Conservation (phyloP, 1,284 basidiomycete genomes). For the Apiotrichum laibachii region DNA sequence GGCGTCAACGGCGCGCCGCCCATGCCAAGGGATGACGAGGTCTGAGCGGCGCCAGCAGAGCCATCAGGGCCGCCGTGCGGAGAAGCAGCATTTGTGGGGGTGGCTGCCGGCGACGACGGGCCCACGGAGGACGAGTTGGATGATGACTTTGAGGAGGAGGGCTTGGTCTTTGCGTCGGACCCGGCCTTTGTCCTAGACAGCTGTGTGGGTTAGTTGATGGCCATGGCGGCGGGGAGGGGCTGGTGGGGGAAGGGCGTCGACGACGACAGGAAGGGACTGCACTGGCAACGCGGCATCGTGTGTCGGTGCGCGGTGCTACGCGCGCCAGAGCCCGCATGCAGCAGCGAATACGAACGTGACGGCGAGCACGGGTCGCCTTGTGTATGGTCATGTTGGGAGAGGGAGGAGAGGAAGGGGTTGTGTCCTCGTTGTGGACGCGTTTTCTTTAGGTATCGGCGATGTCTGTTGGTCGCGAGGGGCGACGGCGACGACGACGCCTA, state of each 20-base stretch:
- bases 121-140: slow-evolving; percentile 32
- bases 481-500: too few relatives aligned
- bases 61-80: not conserved
- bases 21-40: slow-evolving; percentile 12
- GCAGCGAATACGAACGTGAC: not conserved
- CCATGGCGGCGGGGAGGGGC: not conserved
- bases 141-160: slow-evolving; percentile 52
- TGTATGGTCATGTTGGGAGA: too few relatives aligned
- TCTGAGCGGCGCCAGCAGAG: slow-evolving; percentile 3
- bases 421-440: not conserved
- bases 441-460: not conserved
- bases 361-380: slow-evolving; percentile 1
- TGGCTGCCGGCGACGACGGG: slow-evolving; percentile 23
- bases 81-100: slow-evolving; percentile 1
- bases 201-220: slow-evolving; percentile 13
- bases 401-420: too few relatives aligned
- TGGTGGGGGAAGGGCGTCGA: not conserved
- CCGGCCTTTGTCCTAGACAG: slow-evolving; percentile 44
- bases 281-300: not conserved
- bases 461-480: not conserved
- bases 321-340: not conserved
- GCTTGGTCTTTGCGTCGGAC: slow-evolving; percentile 45
- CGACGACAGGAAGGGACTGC: not conserved
- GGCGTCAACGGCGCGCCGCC: slow-evolving; percentile 48
- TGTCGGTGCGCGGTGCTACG: slow-evolving; percentile 2